Evolutionary conservation across 164 flowering plant genomes (phyloP), one percentile per base, ranked within the genome.

Genomic region (Dillenia turbinata): DNA sequence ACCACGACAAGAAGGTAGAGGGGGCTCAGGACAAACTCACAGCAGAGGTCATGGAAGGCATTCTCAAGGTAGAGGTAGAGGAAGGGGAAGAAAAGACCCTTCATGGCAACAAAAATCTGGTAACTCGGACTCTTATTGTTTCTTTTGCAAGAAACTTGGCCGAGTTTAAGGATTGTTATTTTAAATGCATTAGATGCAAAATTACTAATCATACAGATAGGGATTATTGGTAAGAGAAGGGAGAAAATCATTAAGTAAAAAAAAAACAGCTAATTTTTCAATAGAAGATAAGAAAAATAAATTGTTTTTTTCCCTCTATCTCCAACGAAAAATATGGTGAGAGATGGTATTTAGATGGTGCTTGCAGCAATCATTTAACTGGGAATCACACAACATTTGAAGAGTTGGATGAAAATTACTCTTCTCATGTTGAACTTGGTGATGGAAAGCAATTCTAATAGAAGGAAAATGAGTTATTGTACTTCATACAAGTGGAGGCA

Each of bases 281-380:
- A 54, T 54, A 11, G 47, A 60, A 24, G 15, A 60, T 52, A 22
- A 60, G 52, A 52, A 10, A 17, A 66, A 12, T 19, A 51, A 26
- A 51, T 59, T 47, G 52, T 53, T 22, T 26, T 63, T 9, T 66
- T 62, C 58, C 8, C n/a, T n/a, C 19, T 0, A 40, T 46, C 16
- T 47, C n/a, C 52, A 66, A 59, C 10, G n/a, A n/a, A n/a, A 52
- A 5, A 12, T 14, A 48, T 9, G 44, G n/a, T 33, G 63, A 58
- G 50, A 24, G 24, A 13, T 69, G 60, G 74, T 57, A 65, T 43
- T 15, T 61, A 50, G 70, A 66, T 65, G 60, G 73, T 60, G 56
- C 60, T 26, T 70, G 64, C 16, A 60, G 55, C n/a, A 57, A 46
- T 26, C 66, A 70, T 46, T 60, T 70, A 61, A 53, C 57, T n/a